Evolutionary conservation across 2,329 filamentous ascomycete species (phyloP).

Genomic region (Nannizzia gypsea): DNA sequence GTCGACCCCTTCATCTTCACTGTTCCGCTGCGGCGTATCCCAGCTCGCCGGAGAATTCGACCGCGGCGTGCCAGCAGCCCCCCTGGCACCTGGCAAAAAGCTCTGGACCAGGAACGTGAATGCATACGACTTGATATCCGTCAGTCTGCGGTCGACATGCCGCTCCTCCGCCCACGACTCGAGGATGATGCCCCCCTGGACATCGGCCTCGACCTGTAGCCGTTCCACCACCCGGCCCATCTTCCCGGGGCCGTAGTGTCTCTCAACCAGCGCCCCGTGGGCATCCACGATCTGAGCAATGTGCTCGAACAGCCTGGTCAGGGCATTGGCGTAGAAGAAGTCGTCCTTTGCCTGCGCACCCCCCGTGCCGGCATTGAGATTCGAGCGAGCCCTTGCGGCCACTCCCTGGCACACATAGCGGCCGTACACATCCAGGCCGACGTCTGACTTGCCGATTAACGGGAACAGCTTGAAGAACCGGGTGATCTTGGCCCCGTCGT

Average conservation of each 20-base stretch:
- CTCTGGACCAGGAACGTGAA: conserved; percentile 96
- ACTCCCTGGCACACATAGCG: conserved; percentile 94
- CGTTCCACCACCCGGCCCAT: conserved; percentile 92
- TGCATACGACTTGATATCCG: conserved; percentile 92
- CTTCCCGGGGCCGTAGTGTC: conserved; percentile 82
- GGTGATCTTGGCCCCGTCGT: conserved; percentile 80
- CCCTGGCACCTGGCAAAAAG: conserved; percentile 63
- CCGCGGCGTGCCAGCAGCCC: conserved; percentile 52
- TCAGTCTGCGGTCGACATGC: conserved; percentile 70
- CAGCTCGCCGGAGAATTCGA: conserved; percentile 64
- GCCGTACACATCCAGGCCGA: conserved; percentile 88
- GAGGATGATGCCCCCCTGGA: conserved; percentile 88
- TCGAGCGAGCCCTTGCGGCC: conserved; percentile 66
- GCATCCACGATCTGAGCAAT: conserved; percentile 93
- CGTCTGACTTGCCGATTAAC: conserved; percentile 75
- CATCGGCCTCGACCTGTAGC: conserved; percentile 85
- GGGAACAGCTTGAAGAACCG: conserved; percentile 98
- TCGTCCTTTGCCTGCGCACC: conserved; percentile 56
- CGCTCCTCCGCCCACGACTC: conserved; percentile 94
- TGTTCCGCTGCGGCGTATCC: conserved; percentile 43
- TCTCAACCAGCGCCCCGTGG: conserved; percentile 80
- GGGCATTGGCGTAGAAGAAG: conserved; percentile 80
- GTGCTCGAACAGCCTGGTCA: conserved; percentile 91
- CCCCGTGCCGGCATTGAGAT: conserved; percentile 57
- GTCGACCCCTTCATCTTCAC: conserved; percentile 85